These are phyloP conservation scores for Aspergillus ruber DNA, from an alignment of 2,329 filamentous ascomycete genomes.

Conservation along the genomic window DNA sequence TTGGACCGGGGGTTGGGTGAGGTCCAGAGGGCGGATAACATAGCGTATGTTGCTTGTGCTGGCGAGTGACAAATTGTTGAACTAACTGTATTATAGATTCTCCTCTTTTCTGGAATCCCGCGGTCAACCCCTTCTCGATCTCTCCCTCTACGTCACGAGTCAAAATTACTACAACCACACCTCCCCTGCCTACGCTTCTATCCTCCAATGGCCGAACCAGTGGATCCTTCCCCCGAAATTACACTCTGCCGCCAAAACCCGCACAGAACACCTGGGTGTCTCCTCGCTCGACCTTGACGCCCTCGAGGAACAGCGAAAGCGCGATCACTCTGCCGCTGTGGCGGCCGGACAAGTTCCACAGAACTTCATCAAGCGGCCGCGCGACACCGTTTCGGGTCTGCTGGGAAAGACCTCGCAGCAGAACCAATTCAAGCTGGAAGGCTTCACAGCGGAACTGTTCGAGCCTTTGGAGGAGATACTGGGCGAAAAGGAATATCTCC, in stretches of 20 bases:
- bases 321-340: slow-evolving; percentile 34
- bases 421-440: slow-evolving; percentile 68
- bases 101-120: slow-evolving; percentile 66
- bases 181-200: slow-evolving; percentile 69
- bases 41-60: slow-evolving; percentile 37
- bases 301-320: slow-evolving; percentile 34
- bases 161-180: slow-evolving; percentile 77
- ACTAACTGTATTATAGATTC: slow-evolving; percentile 23
- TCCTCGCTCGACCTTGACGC: slow-evolving; percentile 60
- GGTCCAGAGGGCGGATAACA: slow-evolving; percentile 42
- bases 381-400: slow-evolving; percentile 54
- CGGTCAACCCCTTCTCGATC: slow-evolving; percentile 71
- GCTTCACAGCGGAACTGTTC: slow-evolving; percentile 64
- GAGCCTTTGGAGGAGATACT: slow-evolving; percentile 62
- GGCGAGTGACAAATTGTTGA: neutral
- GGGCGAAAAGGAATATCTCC: slow-evolving; percentile 50
- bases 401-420: slow-evolving; percentile 63
- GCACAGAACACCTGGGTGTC: slow-evolving; percentile 65
- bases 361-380: slow-evolving; percentile 50
- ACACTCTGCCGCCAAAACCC: slow-evolving; percentile 61
- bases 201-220: slow-evolving; percentile 80
- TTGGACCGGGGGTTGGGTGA: slow-evolving; percentile 40
- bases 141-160: slow-evolving; percentile 83
- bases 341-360: slow-evolving; percentile 35
- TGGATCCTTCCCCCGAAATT: slow-evolving; percentile 75